phyloP scores from a whole-genome alignment of 371 early-diverging fungal genomes.

The Catenaria anguillulae region DNA sequence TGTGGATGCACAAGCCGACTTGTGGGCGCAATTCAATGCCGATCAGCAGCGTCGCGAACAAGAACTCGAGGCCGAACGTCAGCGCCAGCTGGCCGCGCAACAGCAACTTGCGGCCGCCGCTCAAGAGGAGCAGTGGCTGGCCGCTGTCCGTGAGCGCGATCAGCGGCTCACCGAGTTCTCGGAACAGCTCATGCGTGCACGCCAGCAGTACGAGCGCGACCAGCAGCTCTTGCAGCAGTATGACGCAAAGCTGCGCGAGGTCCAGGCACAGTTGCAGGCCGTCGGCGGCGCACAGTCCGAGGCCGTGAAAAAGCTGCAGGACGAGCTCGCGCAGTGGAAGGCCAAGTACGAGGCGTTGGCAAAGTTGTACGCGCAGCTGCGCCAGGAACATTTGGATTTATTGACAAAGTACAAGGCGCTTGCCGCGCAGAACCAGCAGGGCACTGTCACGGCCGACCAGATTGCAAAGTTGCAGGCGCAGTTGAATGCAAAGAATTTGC shows the following conservation, averaged over 20 bases:
- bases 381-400: constrained; percentile 89
- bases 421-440: constrained; percentile 15
- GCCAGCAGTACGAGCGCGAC: constrained; percentile 66
- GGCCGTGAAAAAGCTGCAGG: constrained; percentile 21
- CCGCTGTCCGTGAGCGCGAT: constrained; percentile 14
- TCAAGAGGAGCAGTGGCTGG: constrained; percentile 43
- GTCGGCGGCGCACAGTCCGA: constrained; percentile 19
- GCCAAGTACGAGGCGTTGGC: constrained; percentile 80
- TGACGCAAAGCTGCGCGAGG: constrained; percentile 28
- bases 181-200: constrained; percentile 45
- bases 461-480: constrained; percentile 36
- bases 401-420: constrained; percentile 55
- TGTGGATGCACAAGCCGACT: constrained; percentile 26
- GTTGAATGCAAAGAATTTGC: constrained; percentile 66
- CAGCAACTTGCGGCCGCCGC: constrained; percentile 23
- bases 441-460: constrained; percentile 8
- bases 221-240: constrained; percentile 69
- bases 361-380: constrained; percentile 85
- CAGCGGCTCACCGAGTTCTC: constrained; percentile 48
- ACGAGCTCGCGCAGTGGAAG: constrained; percentile 63
- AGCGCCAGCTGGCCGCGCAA: constrained; percentile 50
- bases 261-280: neutral
- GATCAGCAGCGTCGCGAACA: constrained; percentile 25
- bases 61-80: constrained; percentile 41
- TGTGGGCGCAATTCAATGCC: neutral